A percentile compares a stretch with the other conserved stretches of the same genome.
phyloP scores from a whole-genome alignment of 176 grass and related monocot species.

The Olyra latifolia region DNA sequence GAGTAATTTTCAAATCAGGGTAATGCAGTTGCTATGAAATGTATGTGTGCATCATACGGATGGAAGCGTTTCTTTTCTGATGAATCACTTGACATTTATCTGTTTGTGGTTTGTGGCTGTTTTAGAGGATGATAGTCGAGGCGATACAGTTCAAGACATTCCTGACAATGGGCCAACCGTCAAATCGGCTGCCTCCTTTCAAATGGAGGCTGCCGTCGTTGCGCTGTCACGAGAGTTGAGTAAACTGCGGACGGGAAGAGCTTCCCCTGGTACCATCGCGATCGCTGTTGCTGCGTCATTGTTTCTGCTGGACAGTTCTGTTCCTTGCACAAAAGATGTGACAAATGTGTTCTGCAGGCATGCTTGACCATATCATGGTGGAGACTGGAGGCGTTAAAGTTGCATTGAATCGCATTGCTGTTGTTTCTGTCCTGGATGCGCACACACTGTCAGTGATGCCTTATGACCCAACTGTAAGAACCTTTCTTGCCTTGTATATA shows the following conservation, averaged over 20 bases:
- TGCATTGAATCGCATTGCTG: conserved; percentile 69
- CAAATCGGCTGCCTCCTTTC: conserved; percentile 57
- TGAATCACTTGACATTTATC: conserved; percentile 6
- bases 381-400: conserved; percentile 68
- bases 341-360: conserved; percentile 49
- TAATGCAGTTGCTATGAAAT: neutral
- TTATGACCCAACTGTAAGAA: conserved; percentile 87
- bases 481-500: conserved; percentile 3
- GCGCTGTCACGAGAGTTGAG: conserved; percentile 78
- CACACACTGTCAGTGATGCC: conserved; percentile 89
- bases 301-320: conserved; percentile 1
- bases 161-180: conserved; percentile 71
- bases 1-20: neutral
- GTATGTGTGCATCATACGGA: neutral
- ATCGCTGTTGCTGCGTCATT: neutral
- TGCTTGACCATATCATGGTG: conserved; percentile 94
- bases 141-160: conserved; percentile 70
- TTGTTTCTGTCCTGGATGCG: conserved; percentile 90
- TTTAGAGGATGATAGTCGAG: conserved; percentile 63
- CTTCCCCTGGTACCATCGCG: conserved; percentile 56
- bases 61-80: neutral
- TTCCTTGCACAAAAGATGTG: neutral
- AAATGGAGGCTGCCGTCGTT: conserved; percentile 83
- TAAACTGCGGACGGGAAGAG: conserved; percentile 89
- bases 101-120: conserved; percentile 17